These are phyloP conservation scores for Zasmidium angulare DNA, from an alignment of 2,329 filamentous ascomycete genomes.

Conservation along the genomic window DNA sequence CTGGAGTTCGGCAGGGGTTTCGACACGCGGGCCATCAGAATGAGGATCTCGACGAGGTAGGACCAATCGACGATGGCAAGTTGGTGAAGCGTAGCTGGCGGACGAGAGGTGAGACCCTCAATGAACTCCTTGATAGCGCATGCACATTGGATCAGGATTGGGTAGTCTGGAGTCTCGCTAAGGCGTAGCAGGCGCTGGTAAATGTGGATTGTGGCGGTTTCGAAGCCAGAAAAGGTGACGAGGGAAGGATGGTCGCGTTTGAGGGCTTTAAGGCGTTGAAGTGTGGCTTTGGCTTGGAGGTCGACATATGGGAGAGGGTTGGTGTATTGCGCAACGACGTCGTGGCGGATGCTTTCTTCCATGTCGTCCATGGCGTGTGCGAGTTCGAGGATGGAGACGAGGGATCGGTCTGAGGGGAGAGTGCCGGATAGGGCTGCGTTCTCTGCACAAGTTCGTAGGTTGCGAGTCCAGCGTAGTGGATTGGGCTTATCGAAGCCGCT, in stretches of 20 bases:
- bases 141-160: conserved; percentile 27
- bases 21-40: conserved; percentile 24
- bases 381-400: conserved; percentile 21
- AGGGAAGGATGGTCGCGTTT: conserved; percentile 26
- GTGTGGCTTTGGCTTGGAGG: conserved; percentile 18
- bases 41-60: conserved; percentile 25
- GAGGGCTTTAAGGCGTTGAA: conserved; percentile 23
- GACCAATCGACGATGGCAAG: conserved; percentile 28
- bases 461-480: conserved; percentile 27
- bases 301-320: conserved; percentile 18
- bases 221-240: conserved; percentile 17
- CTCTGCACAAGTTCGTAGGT: conserved; percentile 23
- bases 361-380: conserved; percentile 22
- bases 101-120: conserved; percentile 26
- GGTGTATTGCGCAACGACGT: conserved; percentile 4
- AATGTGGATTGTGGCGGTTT: conserved; percentile 22
- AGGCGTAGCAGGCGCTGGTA: conserved; percentile 22
- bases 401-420: conserved; percentile 16
- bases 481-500: conserved; percentile 27
- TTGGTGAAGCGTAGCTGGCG: conserved; percentile 24
- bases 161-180: conserved; percentile 17
- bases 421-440: conserved; percentile 10
- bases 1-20: conserved; percentile 12
- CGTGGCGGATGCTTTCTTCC: conserved; percentile 19
- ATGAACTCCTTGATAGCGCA: conserved; percentile 30